Conservation (phyloP, 177 flowering plant genomes). For the Vitis hybrid region DNA sequence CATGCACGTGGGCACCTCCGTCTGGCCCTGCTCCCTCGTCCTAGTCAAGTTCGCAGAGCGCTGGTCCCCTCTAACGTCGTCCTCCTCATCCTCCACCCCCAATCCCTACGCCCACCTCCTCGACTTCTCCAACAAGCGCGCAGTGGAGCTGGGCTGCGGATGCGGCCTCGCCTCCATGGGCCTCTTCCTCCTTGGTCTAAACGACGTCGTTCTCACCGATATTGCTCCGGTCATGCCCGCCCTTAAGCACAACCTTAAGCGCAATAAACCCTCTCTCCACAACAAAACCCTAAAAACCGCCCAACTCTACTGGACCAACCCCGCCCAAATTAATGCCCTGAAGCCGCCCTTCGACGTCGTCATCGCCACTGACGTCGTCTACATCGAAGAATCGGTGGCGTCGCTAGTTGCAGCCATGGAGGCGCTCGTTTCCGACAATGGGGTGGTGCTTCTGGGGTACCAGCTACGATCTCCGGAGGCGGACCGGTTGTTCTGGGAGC, state of each 20-base stretch:
- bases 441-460: slow-evolving; percentile 80
- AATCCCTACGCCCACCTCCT: slow-evolving; percentile 73
- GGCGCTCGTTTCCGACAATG: slow-evolving; percentile 49
- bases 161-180: slow-evolving; percentile 92
- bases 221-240: slow-evolving; percentile 89
- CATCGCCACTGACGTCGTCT: slow-evolving; percentile 88
- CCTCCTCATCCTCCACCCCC: slow-evolving; percentile 22
- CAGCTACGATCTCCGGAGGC: slow-evolving; percentile 86
- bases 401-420: slow-evolving; percentile 67
- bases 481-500: slow-evolving; percentile 78
- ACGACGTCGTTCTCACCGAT: slow-evolving; percentile 74
- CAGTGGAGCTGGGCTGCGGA: slow-evolving; percentile 77
- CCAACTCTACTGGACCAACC: slow-evolving; percentile 65
- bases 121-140: slow-evolving; percentile 61
- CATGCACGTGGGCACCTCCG: slow-evolving; percentile 95
- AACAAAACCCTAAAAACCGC: slow-evolving; percentile 49
- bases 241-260: slow-evolving; percentile 75
- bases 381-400: slow-evolving; percentile 65
- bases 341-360: slow-evolving; percentile 79
- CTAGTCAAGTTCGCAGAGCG: slow-evolving; percentile 93
- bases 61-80: slow-evolving; percentile 35
- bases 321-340: slow-evolving; percentile 46
- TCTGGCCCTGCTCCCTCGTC: slow-evolving; percentile 94
- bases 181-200: slow-evolving; percentile 70
- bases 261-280: slow-evolving; percentile 54